Conservation (phyloP, 2,329 filamentous ascomycete genomes). For the Pseudofabraea citricarpa region DNA sequence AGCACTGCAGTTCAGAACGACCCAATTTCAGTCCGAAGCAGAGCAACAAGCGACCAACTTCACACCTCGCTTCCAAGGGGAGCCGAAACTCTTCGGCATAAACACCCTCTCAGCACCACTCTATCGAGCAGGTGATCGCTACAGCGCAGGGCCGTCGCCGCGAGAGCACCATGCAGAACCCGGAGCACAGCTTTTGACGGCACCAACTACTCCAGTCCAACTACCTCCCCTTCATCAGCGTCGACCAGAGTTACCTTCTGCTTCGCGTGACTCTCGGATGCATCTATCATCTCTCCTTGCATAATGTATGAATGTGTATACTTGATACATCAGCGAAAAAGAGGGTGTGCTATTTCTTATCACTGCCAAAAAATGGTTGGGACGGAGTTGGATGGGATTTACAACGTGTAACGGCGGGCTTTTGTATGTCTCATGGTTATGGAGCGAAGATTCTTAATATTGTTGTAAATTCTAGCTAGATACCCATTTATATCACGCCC, state of each 20-base stretch:
- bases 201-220: constrained; percentile 25
- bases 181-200: constrained; percentile 17
- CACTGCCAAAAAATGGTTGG: too few relatives aligned
- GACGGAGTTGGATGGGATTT: too few relatives aligned
- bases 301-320: constrained; percentile 13
- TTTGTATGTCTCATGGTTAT: constrained; percentile 1
- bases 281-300: constrained; percentile 24
- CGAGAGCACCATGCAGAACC: constrained; percentile 16
- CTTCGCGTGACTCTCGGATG: constrained; percentile 26
- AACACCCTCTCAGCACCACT: constrained; percentile 10
- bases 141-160: constrained; percentile 7
- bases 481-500: constrained; percentile 5
- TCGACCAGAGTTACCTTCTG: constrained; percentile 10
- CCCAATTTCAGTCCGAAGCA: constrained; percentile 17
- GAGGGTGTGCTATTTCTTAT: too few relatives aligned
- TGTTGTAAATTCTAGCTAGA: constrained; percentile 9
- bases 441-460: constrained; percentile 4
- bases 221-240: constrained; percentile 22
- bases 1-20: constrained; percentile 18
- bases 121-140: constrained; percentile 9
- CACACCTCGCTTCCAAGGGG: constrained; percentile 15
- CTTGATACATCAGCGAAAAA: too few relatives aligned
- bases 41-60: constrained; percentile 17
- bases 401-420: constrained; percentile 9
- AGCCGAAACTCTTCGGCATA: constrained; percentile 11